Conservation (phyloP, 768 basidiomycete genomes). For the Cystoderma amianthinum region DNA sequence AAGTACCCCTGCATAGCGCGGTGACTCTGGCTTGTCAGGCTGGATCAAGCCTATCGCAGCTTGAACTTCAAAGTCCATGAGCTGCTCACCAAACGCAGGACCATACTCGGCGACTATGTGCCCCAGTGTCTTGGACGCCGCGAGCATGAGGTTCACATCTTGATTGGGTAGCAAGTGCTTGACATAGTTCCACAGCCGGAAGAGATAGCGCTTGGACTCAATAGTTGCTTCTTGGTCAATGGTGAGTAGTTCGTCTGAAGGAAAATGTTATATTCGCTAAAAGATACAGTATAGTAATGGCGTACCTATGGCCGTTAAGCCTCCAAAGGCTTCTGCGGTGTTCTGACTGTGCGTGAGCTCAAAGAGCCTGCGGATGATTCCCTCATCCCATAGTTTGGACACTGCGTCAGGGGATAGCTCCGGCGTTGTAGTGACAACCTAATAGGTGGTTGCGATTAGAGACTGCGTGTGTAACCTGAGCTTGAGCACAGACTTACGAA, state of each 20-base stretch:
- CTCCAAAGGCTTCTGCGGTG: constrained; percentile 76
- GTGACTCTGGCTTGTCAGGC: constrained; percentile 74
- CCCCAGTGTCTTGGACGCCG: constrained; percentile 88
- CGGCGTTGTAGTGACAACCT: constrained; percentile 69
- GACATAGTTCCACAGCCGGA: constrained; percentile 89
- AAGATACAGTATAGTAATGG: constrained; percentile 2
- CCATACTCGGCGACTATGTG: constrained; percentile 82
- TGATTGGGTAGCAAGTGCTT: constrained; percentile 86
- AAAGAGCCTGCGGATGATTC: constrained; percentile 73
- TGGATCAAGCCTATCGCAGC: constrained; percentile 77
- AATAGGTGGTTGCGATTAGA: constrained; percentile 6
- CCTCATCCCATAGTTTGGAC: constrained; percentile 80
- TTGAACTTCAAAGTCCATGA: constrained; percentile 87
- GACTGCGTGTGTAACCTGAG: constrained; percentile 6
- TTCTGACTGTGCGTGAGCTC: constrained; percentile 80
- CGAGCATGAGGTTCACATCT: constrained; percentile 91
- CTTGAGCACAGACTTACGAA: constrained; percentile 44
- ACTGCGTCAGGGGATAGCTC: constrained; percentile 81
- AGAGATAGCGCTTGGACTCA: constrained; percentile 74
- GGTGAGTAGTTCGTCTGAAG: constrained; percentile 64
- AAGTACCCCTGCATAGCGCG: constrained; percentile 89
- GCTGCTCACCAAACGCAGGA: constrained; percentile 76
- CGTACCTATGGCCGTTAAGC: constrained; percentile 82
- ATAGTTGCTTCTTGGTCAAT: constrained; percentile 75
- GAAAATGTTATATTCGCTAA: constrained; percentile 5